These are phyloP conservation scores for Nicotiana paniculata DNA, from an alignment of 257 asterid genomes.

Conservation along the genomic window DNA sequence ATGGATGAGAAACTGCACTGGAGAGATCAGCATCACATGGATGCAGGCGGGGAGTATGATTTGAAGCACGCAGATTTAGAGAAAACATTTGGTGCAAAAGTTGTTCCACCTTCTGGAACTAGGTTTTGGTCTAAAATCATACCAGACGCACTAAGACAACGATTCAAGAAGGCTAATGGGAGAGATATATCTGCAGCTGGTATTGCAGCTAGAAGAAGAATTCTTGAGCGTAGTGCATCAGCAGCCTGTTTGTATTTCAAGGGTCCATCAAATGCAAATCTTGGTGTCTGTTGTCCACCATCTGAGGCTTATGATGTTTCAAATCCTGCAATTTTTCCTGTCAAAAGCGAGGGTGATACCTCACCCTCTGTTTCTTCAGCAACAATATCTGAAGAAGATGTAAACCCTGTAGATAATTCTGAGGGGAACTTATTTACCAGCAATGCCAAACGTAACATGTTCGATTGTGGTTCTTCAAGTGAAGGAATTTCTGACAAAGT, in stretches of 20 bases:
- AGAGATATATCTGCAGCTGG: slow-evolving; percentile 47
- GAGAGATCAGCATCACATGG: slow-evolving; percentile 98
- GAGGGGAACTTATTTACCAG: slow-evolving; percentile 19
- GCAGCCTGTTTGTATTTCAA: slow-evolving; percentile 64
- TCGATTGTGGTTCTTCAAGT: slow-evolving; percentile 21
- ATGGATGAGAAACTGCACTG: slow-evolving; percentile 77
- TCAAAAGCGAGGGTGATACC: slow-evolving; percentile 18
- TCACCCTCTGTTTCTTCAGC: slow-evolving; percentile 19
- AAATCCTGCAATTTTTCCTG: slow-evolving; percentile 22
- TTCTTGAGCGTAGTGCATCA: slow-evolving; percentile 78
- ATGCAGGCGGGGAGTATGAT: slow-evolving; percentile 92
- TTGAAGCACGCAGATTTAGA: slow-evolving; percentile 93
- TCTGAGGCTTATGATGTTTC: slow-evolving; percentile 28
- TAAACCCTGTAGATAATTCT: slow-evolving; percentile 15
- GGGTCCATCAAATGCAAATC: slow-evolving; percentile 28
- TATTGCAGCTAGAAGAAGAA: slow-evolving; percentile 61
- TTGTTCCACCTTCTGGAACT: slow-evolving; percentile 41
- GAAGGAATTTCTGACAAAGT: slow-evolving; percentile 25
- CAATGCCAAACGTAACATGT: slow-evolving; percentile 26
- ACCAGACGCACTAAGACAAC: slow-evolving; percentile 47
- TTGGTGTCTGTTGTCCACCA: slow-evolving; percentile 29
- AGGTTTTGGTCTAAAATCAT: slow-evolving; percentile 63
- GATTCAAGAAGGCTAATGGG: slow-evolving; percentile 61
- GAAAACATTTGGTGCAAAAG: slow-evolving; percentile 80
- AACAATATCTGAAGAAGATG: slow-evolving; percentile 25